Evolutionary conservation across 495 filamentous ascomycete genomes (phyloP), one percentile per base, ranked within the genome.

Genomic region (Aspergillus taichungensis): DNA sequence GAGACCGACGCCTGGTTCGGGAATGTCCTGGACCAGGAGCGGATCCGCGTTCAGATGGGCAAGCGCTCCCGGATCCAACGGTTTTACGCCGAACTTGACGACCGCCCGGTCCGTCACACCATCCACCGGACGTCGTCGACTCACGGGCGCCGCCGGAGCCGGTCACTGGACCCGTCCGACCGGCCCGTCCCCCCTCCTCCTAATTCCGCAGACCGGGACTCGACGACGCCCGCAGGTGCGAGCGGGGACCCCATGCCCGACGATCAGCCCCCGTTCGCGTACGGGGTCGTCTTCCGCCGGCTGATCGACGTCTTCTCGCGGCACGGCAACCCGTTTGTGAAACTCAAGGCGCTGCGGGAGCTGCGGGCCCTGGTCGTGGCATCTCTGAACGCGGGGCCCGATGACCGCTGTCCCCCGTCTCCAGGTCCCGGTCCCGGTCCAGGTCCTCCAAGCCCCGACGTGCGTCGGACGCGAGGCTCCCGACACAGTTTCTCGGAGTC

Each of bases 1-100:
- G 92, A 98, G 67, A 98, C 91, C 11, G 92, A 97, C 53, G 78
- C 73, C 18, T 96, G 91, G 87, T 91, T 95, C 57, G 75, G 78
- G 5, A 79, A 82, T 49, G 77, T 75, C 13, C 60, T 94, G 3
- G 82, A 84, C 10, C 81, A 91, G 51, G 80, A 86, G 43, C 85
- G 83, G 43, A 81, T 94, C 36, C 83, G 87, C 49, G 71, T 80
- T 30, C 82, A 83, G 47, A 87, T 88, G 61, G 78, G 75, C 35
- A 82, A 76, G 52, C 61, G 65, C n/a, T 60, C 68, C 33, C 74
- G 62, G 64, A 69, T 67, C 59, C 69, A 70, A 66, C 68, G 59
- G 34, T 72, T 73, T 49, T 64, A 68, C 40, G 51, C 55, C 5
- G 60, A 68, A 18, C 68, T 62, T 49, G 67, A 73, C 32, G 56